Evolutionary conservation across 768 basidiomycete genomes (phyloP), one percentile per base, ranked within the genome.

Genomic region (Lepiota subincarnata): DNA sequence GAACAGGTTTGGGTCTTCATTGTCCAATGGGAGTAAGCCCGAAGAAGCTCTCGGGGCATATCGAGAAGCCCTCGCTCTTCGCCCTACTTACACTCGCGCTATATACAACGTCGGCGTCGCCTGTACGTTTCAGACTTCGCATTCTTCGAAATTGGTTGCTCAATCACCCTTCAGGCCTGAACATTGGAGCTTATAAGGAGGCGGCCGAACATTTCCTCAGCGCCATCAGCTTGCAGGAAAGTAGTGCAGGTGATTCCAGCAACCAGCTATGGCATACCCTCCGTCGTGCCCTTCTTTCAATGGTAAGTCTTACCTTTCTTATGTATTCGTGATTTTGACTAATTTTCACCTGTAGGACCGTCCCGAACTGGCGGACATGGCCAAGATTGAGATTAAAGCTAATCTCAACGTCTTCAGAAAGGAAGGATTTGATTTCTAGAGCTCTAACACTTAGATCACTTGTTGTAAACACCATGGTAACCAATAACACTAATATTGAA

Each of bases 31-130:
- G 0, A 91, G 82, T 59, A 88, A 90, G 57, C 93, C 97, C 0
- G 97, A 98, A 68, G 92, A 95, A 66, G 95, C 96, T 3, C 71
- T 93, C 7, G 88, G 87, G 13, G 89, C 87, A 12, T 97, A 99
- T 66, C 79, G 89, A 55, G 85, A 94, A 66, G 97, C 97, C 0
- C 77, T 99, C 20, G 86, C 84, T 62, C 72, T 98, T 43, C 82
- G 93, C 36, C 97, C 97, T 22, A 95, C 93, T 0, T 99, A 97
- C 67, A 98, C 97, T 0, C 85, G 97, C 10, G 97, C 95, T 8
- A 91, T 98, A 19, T 98, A 96, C 66, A 99, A 99, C 62, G 91
- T 99, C 34, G 97, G 95, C 40, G 97, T 99, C 22, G 94, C 95
- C 18, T 99, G 94, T 94, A 63, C 61, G 91, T 81, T 48, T 48